These are phyloP conservation scores for Claviceps sp. DNA, from an alignment of 2,329 filamentous ascomycete genomes.

Conservation along the genomic window DNA sequence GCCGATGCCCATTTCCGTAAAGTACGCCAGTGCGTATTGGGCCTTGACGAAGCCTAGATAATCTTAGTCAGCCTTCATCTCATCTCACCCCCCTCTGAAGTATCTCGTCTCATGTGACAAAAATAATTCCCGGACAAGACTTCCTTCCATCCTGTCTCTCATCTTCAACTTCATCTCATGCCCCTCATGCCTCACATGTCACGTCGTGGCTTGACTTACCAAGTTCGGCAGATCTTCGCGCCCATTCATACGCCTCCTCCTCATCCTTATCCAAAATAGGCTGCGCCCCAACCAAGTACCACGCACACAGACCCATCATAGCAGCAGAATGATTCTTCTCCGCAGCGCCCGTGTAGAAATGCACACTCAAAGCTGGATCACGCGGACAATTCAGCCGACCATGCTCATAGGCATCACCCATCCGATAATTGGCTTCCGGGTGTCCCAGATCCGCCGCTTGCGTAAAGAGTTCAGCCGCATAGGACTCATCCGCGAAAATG, in stretches of 20 bases:
- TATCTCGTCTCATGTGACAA: too few relatives aligned
- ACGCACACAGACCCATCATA: constrained; percentile 98
- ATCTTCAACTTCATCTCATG: neutral
- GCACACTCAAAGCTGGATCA: constrained; percentile 85
- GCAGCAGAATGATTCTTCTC: constrained; percentile 70
- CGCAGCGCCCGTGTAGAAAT: constrained; percentile 92
- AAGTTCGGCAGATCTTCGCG: constrained; percentile 68
- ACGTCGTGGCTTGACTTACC: constrained; percentile 43
- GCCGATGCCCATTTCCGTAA: constrained; percentile 96
- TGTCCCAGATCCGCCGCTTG: constrained; percentile 89
- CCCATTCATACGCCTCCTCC: constrained; percentile 94
- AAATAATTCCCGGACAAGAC: neutral
- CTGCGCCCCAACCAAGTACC: constrained; percentile 94
- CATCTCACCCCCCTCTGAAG: neutral
- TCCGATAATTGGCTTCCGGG: constrained; percentile 67
- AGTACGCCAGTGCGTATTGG: constrained; percentile 93
- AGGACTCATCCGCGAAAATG: constrained; percentile 78
- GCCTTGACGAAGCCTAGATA: constrained; percentile 53
- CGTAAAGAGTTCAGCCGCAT: constrained; percentile 88
- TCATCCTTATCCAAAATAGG: constrained; percentile 91
- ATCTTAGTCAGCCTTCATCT: neutral
- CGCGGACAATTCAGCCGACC: constrained; percentile 75
- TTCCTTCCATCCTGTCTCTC: neutral
- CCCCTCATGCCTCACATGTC: neutral
- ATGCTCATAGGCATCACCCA: constrained; percentile 96